Base-by-base conservation (phyloP, 352 stramenopile species). In the Globisporangium solare region DNA sequence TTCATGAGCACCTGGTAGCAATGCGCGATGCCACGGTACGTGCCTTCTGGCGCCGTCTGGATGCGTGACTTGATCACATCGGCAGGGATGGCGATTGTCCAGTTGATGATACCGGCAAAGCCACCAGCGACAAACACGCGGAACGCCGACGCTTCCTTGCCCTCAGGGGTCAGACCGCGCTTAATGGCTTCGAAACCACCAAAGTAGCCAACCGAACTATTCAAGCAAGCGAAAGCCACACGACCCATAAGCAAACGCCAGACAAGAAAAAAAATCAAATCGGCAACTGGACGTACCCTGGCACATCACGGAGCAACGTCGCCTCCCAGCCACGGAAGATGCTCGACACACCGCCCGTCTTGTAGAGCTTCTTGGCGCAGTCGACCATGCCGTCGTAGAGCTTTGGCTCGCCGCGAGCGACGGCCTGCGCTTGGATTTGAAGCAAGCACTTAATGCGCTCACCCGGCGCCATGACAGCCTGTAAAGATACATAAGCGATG, bases 51-150 rank as follows among this genome's bases (percentile, higher is more conserved):
- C 15, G 95, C 95, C 0, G 95, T 97, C 74, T 99, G 96, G 68
- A 96, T 98, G 64, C 95, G 82, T 43, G 86, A 98, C 79, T 99
- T 99, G 64, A 99, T 75, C 39, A 98, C 92, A 76, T 99, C 96
- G 1, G 94, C 76, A 24, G 96, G 95, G 56, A 99, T 98, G 21
- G 86, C 83, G 18, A 98, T 88, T 35, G 77, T 76, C 96, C 96
- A 99, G 73, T 97, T 98, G 64, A 97, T 85, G 63, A 92, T 89
- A 74, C 88, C 88, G 15, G 95, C 96, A 53, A 98, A 88, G 50
- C 96, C 96, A 66, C 96, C 96, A 15, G 95, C 94, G 22, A 96
- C 77, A 41, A 99, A 86, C 24, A 98, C 89, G 51, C 85, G 89
- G 56, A 94, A 79, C 39, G 83, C 72, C 43, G 88, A 88, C 22